Evolutionary conservation across 2,329 filamentous ascomycete genomes (phyloP), one percentile per base, ranked within the genome.

Genomic region (Colletotrichum tamarilloi): DNA sequence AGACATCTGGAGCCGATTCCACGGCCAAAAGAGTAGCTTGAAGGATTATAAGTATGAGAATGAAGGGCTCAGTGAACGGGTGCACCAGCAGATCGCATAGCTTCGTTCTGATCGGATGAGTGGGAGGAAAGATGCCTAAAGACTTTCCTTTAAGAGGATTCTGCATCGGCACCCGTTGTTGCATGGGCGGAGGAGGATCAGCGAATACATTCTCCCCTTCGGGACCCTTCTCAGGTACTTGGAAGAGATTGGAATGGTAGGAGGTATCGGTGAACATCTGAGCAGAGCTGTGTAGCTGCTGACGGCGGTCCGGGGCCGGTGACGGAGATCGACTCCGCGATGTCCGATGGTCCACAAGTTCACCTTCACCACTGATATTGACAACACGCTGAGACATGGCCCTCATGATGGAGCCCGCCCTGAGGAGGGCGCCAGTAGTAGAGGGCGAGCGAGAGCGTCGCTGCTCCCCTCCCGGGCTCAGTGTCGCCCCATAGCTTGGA

Each of bases 381-480:
- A 99, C 97, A 68, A 99, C 95, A 85, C 97, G 94, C 84, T 98
- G 95, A 38, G 97, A 98, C 91, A 99, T 97, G 74, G 91, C 91
- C 76, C 93, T 90, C 82, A 95, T 90, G 77, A 95, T 94, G 9
- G 93, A 94, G 57, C 93, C 90, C 74, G 93, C 93, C 77, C 91
- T 88, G 28, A 88, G 90, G 65, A 95, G 82, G 22, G 93, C 92
- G 30, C 89, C 89, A 12, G 90, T 88, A 9, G 89, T 87, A 22
- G 92, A 92, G 2, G 90, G 86, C 2, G 92, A 91, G 52, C 92
- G 86, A 56, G 92, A 93, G 57, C 88, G 85, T 65, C 87, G 67
- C 12, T 68, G 85, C 72, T 84, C 82, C 28, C 86, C 87, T 24
- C 83, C 85, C 7, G 90, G 90, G 32, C 83, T 84, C 68, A 90